Evolutionary conservation across 106 monocot genomes (phyloP).

Genomic region (Gastrodia elata): DNA sequence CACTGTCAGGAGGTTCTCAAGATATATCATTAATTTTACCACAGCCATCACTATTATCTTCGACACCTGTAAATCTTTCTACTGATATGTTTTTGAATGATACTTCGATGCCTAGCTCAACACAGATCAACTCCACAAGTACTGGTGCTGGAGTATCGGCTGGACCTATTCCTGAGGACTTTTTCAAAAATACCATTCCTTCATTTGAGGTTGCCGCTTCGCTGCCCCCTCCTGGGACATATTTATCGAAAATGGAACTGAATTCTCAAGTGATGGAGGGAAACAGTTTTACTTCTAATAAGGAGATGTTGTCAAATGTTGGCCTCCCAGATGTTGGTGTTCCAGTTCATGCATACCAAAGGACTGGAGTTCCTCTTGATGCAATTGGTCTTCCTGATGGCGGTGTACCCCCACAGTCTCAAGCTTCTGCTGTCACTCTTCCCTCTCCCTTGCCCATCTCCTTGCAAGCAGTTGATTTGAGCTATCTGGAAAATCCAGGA

Average conservation of each 20-base stretch:
- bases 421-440: constrained; percentile 26
- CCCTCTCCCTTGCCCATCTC: constrained; percentile 21
- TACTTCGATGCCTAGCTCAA: constrained; percentile 19
- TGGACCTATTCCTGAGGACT: constrained; percentile 93
- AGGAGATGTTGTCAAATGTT: constrained; percentile 36
- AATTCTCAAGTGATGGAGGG: constrained; percentile 16
- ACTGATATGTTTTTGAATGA: constrained; percentile 53
- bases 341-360: constrained; percentile 57
- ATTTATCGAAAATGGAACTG: constrained; percentile 34
- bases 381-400: constrained; percentile 68
- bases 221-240: constrained; percentile 41
- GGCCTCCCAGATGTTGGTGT: constrained; percentile 78
- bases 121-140: constrained; percentile 31
- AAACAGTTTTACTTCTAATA: constrained; percentile 20
- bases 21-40: constrained; percentile 33
- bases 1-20: constrained; percentile 46
- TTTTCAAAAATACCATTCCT: constrained; percentile 89
- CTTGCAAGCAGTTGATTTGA: constrained; percentile 84
- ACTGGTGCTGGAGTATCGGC: constrained; percentile 54
- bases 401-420: constrained; percentile 61
- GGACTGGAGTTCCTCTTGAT: constrained; percentile 23
- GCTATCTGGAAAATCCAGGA: constrained; percentile 64
- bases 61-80: constrained; percentile 10
- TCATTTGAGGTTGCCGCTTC: constrained; percentile 66
- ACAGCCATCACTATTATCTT: constrained; percentile 22